Conservation (phyloP, 768 basidiomycete genomes). For the Pleurotus ostreatus region DNA sequence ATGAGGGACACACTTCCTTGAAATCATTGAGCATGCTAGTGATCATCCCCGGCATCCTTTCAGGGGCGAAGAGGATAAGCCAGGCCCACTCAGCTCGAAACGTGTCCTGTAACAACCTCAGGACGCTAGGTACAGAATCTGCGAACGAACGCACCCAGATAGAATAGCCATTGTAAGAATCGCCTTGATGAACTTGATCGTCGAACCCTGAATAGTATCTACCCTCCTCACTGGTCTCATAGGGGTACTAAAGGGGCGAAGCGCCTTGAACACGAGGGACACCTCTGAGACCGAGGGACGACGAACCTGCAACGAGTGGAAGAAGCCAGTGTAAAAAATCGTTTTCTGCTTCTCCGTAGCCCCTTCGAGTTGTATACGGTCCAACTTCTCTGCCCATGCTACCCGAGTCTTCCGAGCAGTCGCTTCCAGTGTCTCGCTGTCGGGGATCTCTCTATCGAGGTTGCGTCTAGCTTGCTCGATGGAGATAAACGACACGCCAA, state of each 20-base stretch:
- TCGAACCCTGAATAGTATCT: conserved; percentile 74
- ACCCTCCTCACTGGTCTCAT: conserved; percentile 54
- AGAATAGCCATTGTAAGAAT: conserved; percentile 79
- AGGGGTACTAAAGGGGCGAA: conserved; percentile 39
- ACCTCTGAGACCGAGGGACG: no score
- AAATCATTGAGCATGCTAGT: conserved; percentile 81
- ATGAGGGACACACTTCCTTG: conserved; percentile 39
- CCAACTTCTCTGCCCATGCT: conserved; percentile 46
- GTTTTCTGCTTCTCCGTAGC: conserved; percentile 34
- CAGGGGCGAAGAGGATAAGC: conserved; percentile 73
- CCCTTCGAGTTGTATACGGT: conserved; percentile 35
- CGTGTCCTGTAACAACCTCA: conserved; percentile 52
- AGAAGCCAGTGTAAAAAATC: conserved; percentile 40
- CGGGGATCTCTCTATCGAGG: conserved; percentile 42
- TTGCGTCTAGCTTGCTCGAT: conserved; percentile 49
- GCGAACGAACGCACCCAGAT: conserved; percentile 54
- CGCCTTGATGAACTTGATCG: conserved; percentile 54
- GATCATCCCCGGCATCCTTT: conserved; percentile 73
- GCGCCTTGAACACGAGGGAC: no score
- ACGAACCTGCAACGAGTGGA: conserved; percentile 24
- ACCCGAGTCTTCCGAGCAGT: conserved; percentile 38
- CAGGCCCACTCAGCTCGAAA: conserved; percentile 79
- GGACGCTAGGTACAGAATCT: background rate
- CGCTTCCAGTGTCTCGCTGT: conserved; percentile 35
- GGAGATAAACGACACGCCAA: conserved; percentile 63